phyloP scores from a whole-genome alignment of 1,139 yeast genomes.

The Lodderomyces orthopsilosis region DNA sequence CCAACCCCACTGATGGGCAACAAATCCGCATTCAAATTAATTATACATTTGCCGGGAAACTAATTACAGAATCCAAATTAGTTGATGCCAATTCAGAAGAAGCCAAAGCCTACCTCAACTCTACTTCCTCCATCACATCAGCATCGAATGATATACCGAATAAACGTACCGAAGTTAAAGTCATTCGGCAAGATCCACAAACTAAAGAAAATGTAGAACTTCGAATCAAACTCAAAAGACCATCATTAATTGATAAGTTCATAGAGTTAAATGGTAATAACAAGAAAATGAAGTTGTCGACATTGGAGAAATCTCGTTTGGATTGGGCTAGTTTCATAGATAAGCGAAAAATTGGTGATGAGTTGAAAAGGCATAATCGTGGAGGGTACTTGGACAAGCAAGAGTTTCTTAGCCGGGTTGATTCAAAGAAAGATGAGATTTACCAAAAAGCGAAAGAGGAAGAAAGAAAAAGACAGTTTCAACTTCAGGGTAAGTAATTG shows the following conservation, averaged over 20 bases:
- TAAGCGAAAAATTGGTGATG: constrained; percentile 78
- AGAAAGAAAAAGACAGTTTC: constrained; percentile 21
- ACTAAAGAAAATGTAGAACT: constrained; percentile 28
- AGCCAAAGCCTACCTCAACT: constrained; percentile 75
- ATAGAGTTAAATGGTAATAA: constrained; percentile 31
- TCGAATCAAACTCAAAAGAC: constrained; percentile 56
- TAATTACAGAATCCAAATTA: constrained; percentile 69
- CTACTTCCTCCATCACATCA: constrained; percentile 36
- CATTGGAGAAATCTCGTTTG: constrained; percentile 85
- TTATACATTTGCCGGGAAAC: constrained; percentile 88
- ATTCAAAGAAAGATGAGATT: constrained; percentile 59
- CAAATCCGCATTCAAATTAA: constrained; percentile 70
- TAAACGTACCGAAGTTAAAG: constrained; percentile 31
- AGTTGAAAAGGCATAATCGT: constrained; percentile 70
- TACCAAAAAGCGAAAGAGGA: constrained; percentile 56
- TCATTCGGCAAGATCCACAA: constrained; percentile 37
- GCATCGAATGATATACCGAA: constrained; percentile 6
- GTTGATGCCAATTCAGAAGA: constrained; percentile 81
- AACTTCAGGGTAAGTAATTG: constrained; percentile 3
- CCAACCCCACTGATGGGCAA: constrained; percentile 20
- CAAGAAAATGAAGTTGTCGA: constrained; percentile 59
- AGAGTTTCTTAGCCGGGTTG: constrained; percentile 80
- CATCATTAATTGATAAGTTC: constrained; percentile 70
- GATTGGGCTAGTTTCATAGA: constrained; percentile 98
- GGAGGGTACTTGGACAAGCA: constrained; percentile 84